Percentiles rank a stretch among this genome's conserved stretches.
Conservation (phyloP, 257 asterid species). For the Capsicum baccatum region DNA sequence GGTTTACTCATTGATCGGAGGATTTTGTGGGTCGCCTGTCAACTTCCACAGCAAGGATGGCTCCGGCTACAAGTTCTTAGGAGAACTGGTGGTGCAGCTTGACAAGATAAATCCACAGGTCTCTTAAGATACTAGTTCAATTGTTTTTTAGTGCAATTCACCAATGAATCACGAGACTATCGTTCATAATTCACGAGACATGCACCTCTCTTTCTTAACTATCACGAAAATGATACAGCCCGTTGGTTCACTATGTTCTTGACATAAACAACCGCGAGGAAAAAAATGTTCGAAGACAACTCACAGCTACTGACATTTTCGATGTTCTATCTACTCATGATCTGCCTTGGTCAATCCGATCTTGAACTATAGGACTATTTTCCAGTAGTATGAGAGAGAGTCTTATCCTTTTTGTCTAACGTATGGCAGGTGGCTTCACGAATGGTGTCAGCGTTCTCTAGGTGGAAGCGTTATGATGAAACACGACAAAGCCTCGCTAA, state of each 20-base stretch:
- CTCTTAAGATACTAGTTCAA: conserved; percentile 9
- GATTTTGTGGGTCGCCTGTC: conserved; percentile 73
- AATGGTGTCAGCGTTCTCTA: conserved; percentile 90
- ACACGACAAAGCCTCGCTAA: conserved; percentile 75
- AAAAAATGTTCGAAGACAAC: background rate
- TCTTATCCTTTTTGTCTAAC: background rate
- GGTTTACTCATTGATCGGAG: conserved; percentile 80
- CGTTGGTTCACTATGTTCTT: background rate
- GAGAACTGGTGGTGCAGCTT: conserved; percentile 73
- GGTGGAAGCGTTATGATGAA: conserved; percentile 95
- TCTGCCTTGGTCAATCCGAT: background rate
- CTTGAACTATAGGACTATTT: background rate
- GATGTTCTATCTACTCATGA: background rate
- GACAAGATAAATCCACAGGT: conserved; percentile 93
- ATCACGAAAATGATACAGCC: background rate
- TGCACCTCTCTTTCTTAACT: background rate
- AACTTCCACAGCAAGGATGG: conserved; percentile 79
- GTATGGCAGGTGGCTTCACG: conserved; percentile 76
- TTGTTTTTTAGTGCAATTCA: background rate
- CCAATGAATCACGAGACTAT: background rate
- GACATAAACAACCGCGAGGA: background rate
- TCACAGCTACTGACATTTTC: background rate
- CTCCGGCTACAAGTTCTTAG: conserved; percentile 79
- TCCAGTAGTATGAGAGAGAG: background rate
- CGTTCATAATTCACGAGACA: background rate